A percentile compares a stretch with the other conserved stretches of the same genome.
These are phyloP conservation scores for Dictyostelium citrinum DNA, from an alignment of 78 protist genomes.

Conservation along the genomic window DNA sequence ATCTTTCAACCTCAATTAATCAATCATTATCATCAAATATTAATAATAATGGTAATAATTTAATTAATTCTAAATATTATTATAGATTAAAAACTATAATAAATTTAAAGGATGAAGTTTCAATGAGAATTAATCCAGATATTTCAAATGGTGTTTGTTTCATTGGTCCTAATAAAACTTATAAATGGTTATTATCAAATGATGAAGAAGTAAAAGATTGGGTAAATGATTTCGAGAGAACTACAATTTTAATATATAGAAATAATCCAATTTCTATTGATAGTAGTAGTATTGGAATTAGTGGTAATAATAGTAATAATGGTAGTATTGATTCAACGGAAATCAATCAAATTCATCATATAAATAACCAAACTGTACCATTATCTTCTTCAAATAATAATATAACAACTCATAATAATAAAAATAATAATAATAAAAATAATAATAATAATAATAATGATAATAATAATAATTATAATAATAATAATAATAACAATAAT, in stretches of 20 bases:
- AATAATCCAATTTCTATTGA: not conserved
- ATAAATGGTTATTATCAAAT: not conserved
- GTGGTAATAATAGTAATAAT: not conserved
- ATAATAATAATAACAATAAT: not conserved
- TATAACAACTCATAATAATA: not conserved
- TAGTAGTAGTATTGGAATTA: too few species aligned
- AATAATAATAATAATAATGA: too few species aligned
- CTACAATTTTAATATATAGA: not conserved
- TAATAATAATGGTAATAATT: not conserved
- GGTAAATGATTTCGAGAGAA: conserved; percentile 38
- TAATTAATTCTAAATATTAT: not conserved
- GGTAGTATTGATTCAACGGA: not conserved
- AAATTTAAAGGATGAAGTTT: not conserved
- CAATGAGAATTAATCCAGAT: conserved; percentile 6
- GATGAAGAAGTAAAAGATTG: conserved; percentile 31
- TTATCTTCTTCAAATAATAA: not conserved
- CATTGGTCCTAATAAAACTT: not conserved
- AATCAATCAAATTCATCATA: not conserved
- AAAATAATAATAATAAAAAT: too few species aligned
- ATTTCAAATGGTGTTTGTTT: not conserved
- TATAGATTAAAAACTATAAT: not conserved
- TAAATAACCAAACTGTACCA: not conserved
- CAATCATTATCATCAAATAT: not conserved
- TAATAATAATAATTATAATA: too few species aligned
- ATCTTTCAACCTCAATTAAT: not conserved